Percentiles rank a stretch among this genome's conserved stretches.
phyloP scores from a whole-genome alignment of 2,329 filamentous ascomycete species.

The Diaporthe destruens region DNA sequence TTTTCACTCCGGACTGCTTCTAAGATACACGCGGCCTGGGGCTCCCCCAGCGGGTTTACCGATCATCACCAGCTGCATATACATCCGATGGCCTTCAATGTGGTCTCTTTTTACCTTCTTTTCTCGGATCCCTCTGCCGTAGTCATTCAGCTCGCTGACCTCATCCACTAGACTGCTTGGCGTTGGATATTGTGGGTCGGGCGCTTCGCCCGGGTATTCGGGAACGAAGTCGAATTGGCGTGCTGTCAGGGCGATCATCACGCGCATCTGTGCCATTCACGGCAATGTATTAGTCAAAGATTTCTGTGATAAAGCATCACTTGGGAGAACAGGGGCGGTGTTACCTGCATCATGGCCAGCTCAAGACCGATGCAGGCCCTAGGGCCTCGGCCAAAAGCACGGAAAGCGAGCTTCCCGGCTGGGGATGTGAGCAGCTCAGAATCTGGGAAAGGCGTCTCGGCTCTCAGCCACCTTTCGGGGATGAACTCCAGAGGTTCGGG shows the following conservation, averaged over 20 bases:
- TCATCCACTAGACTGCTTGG: neutral
- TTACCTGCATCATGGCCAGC: neutral
- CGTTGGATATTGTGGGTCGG: neutral
- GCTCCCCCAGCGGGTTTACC: neutral
- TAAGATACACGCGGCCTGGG: neutral
- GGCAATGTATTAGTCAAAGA: neutral
- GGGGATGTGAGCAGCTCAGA: neutral
- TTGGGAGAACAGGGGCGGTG: neutral
- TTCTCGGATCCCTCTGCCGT: neutral
- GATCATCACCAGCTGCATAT: constrained; percentile 2
- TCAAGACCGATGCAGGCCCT: neutral
- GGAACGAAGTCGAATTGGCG: neutral
- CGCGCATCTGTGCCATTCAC: neutral
- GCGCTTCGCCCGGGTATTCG: neutral
- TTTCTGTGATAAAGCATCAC: neutral
- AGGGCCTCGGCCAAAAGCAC: neutral
- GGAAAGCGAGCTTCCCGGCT: neutral
- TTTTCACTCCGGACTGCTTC: neutral
- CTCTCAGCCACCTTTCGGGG: neutral
- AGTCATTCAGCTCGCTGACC: neutral
- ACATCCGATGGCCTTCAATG: neutral
- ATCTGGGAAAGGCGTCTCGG: neutral
- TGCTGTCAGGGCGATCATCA: constrained; percentile 1
- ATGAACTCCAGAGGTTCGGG: neutral
- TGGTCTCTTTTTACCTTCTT: neutral